phyloP scores from a whole-genome alignment of 441 rosid species.

The Adansonia madagascariensis region DNA sequence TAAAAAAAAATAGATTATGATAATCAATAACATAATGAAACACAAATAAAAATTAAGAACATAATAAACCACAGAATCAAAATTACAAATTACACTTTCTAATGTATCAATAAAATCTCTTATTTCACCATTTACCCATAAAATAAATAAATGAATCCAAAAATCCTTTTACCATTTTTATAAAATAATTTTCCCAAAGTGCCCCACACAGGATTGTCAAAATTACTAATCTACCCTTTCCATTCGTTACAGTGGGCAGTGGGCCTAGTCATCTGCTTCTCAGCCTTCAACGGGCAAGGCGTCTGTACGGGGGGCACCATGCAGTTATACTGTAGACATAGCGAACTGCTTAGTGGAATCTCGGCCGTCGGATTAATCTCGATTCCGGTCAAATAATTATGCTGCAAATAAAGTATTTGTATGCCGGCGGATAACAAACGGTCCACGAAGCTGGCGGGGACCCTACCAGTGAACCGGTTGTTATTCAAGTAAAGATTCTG shows the following conservation, averaged over 20 bases:
- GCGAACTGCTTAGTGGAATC: slow-evolving; percentile 77
- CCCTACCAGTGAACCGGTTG: slow-evolving; percentile 80
- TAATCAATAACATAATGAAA: not conserved
- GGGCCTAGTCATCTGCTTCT: slow-evolving; percentile 78
- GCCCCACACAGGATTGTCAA: slow-evolving; percentile 2
- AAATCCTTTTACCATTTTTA: not conserved
- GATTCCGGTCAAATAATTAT: slow-evolving; percentile 84
- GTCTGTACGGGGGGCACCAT: slow-evolving; percentile 91
- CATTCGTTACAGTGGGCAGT: slow-evolving; percentile 70
- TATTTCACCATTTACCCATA: not conserved
- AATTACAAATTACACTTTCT: not conserved
- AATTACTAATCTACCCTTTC: slow-evolving; percentile 56
- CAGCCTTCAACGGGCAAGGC: slow-evolving; percentile 85
- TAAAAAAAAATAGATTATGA: not conserved
- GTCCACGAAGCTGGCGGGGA: slow-evolving; percentile 80
- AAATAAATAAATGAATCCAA: slow-evolving; percentile 25
- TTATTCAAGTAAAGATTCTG: slow-evolving; percentile 79
- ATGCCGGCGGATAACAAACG: slow-evolving; percentile 61
- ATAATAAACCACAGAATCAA: not conserved
- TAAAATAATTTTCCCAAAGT: slow-evolving; percentile 26
- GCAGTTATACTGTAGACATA: slow-evolving; percentile 92
- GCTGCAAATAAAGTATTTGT: slow-evolving; percentile 76
- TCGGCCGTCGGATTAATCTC: slow-evolving; percentile 84
- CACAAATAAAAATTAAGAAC: not conserved
- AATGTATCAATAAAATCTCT: not conserved